Conservation (phyloP, 1,284 basidiomycete genomes). For the Cryptococcus maquisensis region DNA sequence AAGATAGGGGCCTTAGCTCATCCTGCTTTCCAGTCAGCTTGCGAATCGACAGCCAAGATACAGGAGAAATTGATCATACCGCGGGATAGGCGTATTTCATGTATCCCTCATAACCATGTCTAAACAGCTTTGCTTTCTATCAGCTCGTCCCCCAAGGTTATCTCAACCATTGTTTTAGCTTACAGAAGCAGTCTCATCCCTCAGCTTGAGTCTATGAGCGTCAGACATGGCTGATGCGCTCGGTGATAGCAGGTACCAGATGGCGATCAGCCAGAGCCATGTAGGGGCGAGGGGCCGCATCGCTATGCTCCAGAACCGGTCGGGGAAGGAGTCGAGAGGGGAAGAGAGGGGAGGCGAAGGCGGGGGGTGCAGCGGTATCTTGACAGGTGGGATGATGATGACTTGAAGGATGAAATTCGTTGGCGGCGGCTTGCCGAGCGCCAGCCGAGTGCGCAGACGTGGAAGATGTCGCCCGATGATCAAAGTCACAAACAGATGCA, state of each 20-base stretch:
- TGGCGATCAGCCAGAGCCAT: not conserved
- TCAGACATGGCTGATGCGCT: constrained; percentile 8
- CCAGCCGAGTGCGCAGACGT: too few species aligned
- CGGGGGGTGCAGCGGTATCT: not conserved
- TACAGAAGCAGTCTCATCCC: constrained; percentile 12
- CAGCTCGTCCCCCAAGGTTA: not conserved
- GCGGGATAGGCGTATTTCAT: constrained; percentile 48
- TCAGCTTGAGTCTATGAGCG: constrained; percentile 2
- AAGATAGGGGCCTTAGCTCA: constrained; percentile 81
- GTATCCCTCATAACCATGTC: constrained; percentile 46
- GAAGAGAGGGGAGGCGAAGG: not conserved
- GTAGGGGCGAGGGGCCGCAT: not conserved
- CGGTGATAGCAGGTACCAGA: too few species aligned
- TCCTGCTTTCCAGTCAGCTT: constrained; percentile 26
- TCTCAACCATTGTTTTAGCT: not conserved
- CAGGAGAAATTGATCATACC: constrained; percentile 12
- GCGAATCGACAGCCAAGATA: not conserved
- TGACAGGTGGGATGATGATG: not conserved
- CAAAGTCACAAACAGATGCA: too few species aligned
- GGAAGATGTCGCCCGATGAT: too few species aligned
- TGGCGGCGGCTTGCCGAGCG: not conserved
- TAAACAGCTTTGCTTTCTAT: constrained; percentile 30
- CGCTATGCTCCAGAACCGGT: not conserved
- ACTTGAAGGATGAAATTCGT: too few species aligned
- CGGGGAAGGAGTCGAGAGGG: not conserved